A percentile compares a stretch with the other conserved stretches of the same genome.
phyloP scores from a whole-genome alignment of 1,284 basidiomycete species.

The Cutaneotrichosporon sp. region DNA sequence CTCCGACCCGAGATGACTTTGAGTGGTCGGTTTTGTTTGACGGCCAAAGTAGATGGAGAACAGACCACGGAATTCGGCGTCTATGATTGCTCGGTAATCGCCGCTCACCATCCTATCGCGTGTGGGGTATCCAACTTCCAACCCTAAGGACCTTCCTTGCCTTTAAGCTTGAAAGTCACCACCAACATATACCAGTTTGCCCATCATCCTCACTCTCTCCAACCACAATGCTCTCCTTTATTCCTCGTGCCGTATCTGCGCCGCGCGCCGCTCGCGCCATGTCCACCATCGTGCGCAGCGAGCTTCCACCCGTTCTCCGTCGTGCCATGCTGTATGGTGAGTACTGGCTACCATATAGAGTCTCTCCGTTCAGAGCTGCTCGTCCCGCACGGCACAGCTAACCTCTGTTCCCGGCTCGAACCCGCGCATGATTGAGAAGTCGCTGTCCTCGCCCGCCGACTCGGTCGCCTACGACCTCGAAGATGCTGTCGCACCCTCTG shows the following conservation, averaged over 20 bases:
- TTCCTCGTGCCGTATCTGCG: not conserved
- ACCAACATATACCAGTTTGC: not conserved
- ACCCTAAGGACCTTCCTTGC: not conserved
- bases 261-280: constrained; percentile 16
- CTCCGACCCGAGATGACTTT: not conserved
- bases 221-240: not conserved
- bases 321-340: constrained; percentile 49
- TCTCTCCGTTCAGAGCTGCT: too few relatives aligned
- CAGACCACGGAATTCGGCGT: constrained; percentile 10
- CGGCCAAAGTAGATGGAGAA: not conserved
- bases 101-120: not conserved
- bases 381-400: not conserved
- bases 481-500: constrained; percentile 70
- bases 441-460: constrained; percentile 64
- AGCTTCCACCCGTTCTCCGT: constrained; percentile 31
- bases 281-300: constrained; percentile 9
- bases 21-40: too few relatives aligned
- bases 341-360: constrained; percentile 5
- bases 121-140: not conserved
- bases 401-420: constrained; percentile 70
- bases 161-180: not conserved
- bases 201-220: not conserved
- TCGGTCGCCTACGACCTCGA: constrained; percentile 82
- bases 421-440: constrained; percentile 76
- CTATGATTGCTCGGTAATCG: constrained; percentile 1